Evolutionary conservation across 2,329 filamentous ascomycete species (phyloP).

Genomic region (Ceratocystis albifundus): DNA sequence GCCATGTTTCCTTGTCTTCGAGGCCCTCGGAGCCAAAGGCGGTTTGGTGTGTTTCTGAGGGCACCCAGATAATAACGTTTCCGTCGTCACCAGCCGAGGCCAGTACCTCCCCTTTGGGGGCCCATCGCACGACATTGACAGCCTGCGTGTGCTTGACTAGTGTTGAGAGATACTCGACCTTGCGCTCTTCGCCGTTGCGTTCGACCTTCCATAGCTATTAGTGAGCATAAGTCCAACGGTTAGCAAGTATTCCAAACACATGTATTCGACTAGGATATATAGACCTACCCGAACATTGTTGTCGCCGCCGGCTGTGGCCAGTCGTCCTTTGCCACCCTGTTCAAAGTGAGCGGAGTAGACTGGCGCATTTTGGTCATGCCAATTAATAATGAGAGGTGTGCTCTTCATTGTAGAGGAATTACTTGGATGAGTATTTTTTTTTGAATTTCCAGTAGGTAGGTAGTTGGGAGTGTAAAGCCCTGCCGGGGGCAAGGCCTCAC

Average conservation of each 20-base stretch:
- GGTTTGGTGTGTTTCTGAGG: slow-evolving; percentile 60
- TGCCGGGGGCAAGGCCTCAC: slow-evolving; percentile 22
- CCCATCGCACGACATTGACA: slow-evolving; percentile 95
- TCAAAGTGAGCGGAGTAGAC: slow-evolving; percentile 98
- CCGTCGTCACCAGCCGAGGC: slow-evolving; percentile 95
- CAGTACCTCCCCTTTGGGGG: slow-evolving; percentile 78
- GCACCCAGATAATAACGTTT: slow-evolving; percentile 93
- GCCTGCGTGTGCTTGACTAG: slow-evolving; percentile 90
- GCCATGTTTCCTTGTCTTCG: slow-evolving; percentile 94
- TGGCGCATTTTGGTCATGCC: slow-evolving; percentile 94
- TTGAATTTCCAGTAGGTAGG: slow-evolving; percentile 3
- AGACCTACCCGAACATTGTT: slow-evolving; percentile 78
- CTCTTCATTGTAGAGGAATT: slow-evolving; percentile 66
- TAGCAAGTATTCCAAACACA: no score
- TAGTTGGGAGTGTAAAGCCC: slow-evolving; percentile 19
- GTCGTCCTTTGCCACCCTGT: slow-evolving; percentile 74
- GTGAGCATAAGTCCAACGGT: no score
- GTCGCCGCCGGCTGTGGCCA: slow-evolving; percentile 91
- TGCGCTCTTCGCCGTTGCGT: slow-evolving; percentile 69
- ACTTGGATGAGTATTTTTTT: slow-evolving; percentile 20
- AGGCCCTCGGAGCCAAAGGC: slow-evolving; percentile 69
- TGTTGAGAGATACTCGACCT: slow-evolving; percentile 83
- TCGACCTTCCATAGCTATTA: slow-evolving; percentile 76
- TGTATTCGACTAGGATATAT: neutral
- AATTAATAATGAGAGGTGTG: slow-evolving; percentile 90